phyloP scores from a whole-genome alignment of 1,139 yeast genomes.

The Nakaseomyces uthaithaninus region DNA sequence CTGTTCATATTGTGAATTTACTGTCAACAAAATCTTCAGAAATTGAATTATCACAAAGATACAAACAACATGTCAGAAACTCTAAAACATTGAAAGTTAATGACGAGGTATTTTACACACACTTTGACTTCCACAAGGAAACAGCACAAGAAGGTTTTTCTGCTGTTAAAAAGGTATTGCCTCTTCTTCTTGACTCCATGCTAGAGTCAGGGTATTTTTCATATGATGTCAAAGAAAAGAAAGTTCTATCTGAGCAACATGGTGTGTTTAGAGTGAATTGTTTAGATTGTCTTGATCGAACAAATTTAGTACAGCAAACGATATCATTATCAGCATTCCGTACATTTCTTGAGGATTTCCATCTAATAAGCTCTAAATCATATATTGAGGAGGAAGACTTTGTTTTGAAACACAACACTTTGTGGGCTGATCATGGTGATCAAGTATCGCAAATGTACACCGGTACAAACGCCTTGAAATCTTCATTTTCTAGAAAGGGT shows the following conservation, averaged over 20 bases:
- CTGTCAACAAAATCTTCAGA: conserved; percentile 76
- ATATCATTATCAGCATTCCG: conserved; percentile 65
- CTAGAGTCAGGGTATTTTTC: conserved; percentile 75
- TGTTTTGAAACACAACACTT: conserved; percentile 58
- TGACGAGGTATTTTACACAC: conserved; percentile 55
- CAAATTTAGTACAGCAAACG: conserved; percentile 87
- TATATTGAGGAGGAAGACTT: conserved; percentile 39
- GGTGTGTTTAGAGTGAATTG: conserved; percentile 93
- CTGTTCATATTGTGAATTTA: conserved; percentile 77
- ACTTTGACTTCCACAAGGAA: conserved; percentile 90
- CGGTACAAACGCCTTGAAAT: conserved; percentile 93
- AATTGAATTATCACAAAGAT: conserved; percentile 61
- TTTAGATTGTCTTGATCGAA: conserved; percentile 89
- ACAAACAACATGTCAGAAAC: conserved; percentile 43
- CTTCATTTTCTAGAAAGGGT: conserved; percentile 89
- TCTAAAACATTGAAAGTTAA: conserved; percentile 33
- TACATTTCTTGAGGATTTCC: conserved; percentile 49
- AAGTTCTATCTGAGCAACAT: conserved; percentile 60
- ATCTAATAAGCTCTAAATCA: conserved; percentile 31
- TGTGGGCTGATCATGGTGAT: conserved; percentile 99
- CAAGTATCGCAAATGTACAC: conserved; percentile 94
- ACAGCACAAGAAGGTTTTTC: conserved; percentile 85
- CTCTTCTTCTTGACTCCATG: conserved; percentile 55
- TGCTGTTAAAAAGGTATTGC: conserved; percentile 66
- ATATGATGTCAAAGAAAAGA: conserved; percentile 44